Evolutionary conservation across 1,284 basidiomycete genomes (phyloP), one percentile per base, ranked within the genome.

Genomic region (Hortiboletus rubellus): DNA sequence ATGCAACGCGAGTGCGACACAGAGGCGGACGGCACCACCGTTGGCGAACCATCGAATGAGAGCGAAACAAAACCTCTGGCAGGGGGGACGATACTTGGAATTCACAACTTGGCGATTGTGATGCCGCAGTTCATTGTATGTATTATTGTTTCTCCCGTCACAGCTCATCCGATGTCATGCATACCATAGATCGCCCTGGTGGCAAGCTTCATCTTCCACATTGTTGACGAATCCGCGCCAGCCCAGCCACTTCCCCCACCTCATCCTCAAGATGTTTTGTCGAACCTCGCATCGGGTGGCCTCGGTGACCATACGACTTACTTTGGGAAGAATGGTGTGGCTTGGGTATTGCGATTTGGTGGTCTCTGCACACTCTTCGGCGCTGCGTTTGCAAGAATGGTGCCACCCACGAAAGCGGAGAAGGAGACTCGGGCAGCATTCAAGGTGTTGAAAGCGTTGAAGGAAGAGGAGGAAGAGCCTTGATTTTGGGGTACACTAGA

Each of bases 51-150:
- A 36, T 44, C 18, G 3, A 76, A 79, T 42, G 78, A 81, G 49
- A 73, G 73, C 6, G 76, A 81, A 42, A 67, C 74, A 11, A 80
- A 80, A 36, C 82, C 85, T 15, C 77, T 91, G 46, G 90, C 93
- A 0, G 95, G 96, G n/a, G 96, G 96, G 2, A 96, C 94, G 3
- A 89, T 98, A 46, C 81, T 98, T 46, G 96, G 96, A 4, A 96
- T 98, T 43, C 96, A 98, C 72, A 98, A 98, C 67, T 78, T 98
- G 7, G 92, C 95, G 4, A 94, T 96, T 60, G 94, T 96, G 27
- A 84, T 93, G 73, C 94, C 94, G 22, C 94, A 97, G 66, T 92
- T 96, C 68, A 82, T 96, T 57, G 94, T 94, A 69, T 67, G 91
- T 81, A 5, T 17, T 24, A 46, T 33, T 46, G 4, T 46, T 27